Evolutionary conservation across 2,329 filamentous ascomycete species (phyloP), one percentile per base, ranked within the genome.

Genomic region (Trichophyton rubrum): DNA sequence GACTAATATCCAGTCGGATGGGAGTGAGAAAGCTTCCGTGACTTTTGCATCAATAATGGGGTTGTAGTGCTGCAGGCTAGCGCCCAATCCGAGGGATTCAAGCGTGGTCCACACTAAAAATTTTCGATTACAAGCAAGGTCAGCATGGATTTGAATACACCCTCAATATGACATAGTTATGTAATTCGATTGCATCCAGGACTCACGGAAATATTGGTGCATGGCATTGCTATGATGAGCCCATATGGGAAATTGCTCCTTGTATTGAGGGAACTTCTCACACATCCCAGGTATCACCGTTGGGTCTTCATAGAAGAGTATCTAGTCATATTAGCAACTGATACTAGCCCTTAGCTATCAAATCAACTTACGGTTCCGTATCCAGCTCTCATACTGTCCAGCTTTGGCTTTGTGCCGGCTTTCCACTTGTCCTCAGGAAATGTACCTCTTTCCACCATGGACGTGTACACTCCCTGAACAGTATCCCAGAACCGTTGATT

Each of bases 31-130:
- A 67, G 83, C 77, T 64, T 78, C 78, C 51, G 80, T 76, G 59
- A 90, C 86, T 77, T 85, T 83, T 65, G 80, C 79, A 75, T 95
- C 87, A 67, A 95, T 83, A 62, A 96, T 75, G 20, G 90, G 90
- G 82, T 90, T 93, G 80, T 95, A 95, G 79, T 96, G 90, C 80
- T 96, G 90, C 59, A 96, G 81, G 80, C 91, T 95, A 71, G 86
- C 88, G 66, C 90, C 90, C 61, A 95, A 82, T 33, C 90, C 90
- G 72, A 93, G 89, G 63, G 85, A 80, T 77, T 91, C 88, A 61
- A 96, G 83, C 3, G 86, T 88, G 17, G 85, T 86, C 90, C 90
- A 96, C 66, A 90, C 74, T 74, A 56, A 17, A 38, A 8, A n/a
- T n/a, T 11, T 22, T 38, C 3, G 33, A 13, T 38, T 38, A 38